These are phyloP conservation scores for Xanthoconium separans DNA, from an alignment of 1,284 basidiomycete species.

Conservation along the genomic window DNA sequence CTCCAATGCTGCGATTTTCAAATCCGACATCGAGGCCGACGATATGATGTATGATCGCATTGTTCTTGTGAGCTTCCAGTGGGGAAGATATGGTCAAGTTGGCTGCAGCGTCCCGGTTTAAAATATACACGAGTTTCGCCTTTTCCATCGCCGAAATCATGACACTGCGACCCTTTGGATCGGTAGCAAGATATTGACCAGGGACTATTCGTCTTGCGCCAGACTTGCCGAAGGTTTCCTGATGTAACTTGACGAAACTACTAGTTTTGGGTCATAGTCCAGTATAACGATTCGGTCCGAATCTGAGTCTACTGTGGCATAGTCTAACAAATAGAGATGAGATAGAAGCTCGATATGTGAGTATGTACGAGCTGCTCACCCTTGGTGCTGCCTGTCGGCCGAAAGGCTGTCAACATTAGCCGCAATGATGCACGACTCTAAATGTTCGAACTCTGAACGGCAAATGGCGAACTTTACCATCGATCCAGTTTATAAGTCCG, in stretches of 20 bases:
- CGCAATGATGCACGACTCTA: too few species aligned
- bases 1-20: constrained; percentile 92
- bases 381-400: constrained; percentile 92
- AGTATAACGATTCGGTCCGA: constrained; percentile 91
- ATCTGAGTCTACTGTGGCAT: constrained; percentile 93
- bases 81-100: constrained; percentile 96
- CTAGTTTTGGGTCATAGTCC: constrained; percentile 86
- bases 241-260: constrained; percentile 88
- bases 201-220: constrained; percentile 91
- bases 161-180: constrained; percentile 91
- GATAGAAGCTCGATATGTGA: constrained; percentile 27
- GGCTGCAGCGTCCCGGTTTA: constrained; percentile 91
- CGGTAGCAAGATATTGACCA: constrained; percentile 90
- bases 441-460: too few species aligned
- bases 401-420: constrained; percentile 84
- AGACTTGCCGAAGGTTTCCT: constrained; percentile 94
- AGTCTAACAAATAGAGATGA: constrained; percentile 71
- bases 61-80: constrained; percentile 91
- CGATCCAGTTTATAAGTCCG: too few species aligned
- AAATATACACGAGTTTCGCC: constrained; percentile 92
- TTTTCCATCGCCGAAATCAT: constrained; percentile 92
- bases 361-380: constrained; percentile 76
- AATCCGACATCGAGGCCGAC: constrained; percentile 94
- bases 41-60: constrained; percentile 89
- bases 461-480: too few species aligned